phyloP scores from a whole-genome alignment of 371 early-diverging fungal genomes.

The Rhizopus arrhizus region DNA sequence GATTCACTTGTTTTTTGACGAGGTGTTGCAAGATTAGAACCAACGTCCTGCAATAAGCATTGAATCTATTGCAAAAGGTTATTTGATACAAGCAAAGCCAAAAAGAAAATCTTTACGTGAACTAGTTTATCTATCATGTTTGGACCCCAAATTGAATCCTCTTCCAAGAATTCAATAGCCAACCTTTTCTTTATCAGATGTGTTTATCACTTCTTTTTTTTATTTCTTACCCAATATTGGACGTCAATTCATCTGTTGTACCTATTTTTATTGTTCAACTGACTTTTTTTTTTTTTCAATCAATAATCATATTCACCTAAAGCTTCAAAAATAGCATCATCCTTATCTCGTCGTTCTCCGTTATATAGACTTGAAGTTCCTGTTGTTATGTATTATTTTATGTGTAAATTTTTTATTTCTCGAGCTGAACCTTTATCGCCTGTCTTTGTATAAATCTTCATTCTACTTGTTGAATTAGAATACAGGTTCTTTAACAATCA shows the following conservation, averaged over 20 bases:
- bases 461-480: slow-evolving; percentile 5
- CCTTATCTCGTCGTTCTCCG: slow-evolving; percentile 86
- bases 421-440: slow-evolving; percentile 83
- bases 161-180: slow-evolving; percentile 27
- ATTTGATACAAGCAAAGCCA: too few relatives aligned
- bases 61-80: slow-evolving; percentile 63
- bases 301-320: slow-evolving; percentile 58
- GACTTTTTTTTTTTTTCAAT: too few relatives aligned
- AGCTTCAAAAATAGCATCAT: slow-evolving; percentile 89
- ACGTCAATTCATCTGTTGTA: slow-evolving; percentile 61
- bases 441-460: slow-evolving; percentile 88
- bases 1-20: slow-evolving; percentile 58
- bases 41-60: slow-evolving; percentile 87
- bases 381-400: slow-evolving; percentile 17
- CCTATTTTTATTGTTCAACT: slow-evolving; percentile 27
- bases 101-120: slow-evolving; percentile 9
- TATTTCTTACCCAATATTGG: slow-evolving; percentile 41
- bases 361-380: slow-evolving; percentile 88
- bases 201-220: neutral
- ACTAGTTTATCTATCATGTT: slow-evolving; percentile 13
- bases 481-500: too few relatives aligned
- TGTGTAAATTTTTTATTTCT: neutral
- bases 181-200: slow-evolving; percentile 8
- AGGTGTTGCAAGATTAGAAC: slow-evolving; percentile 92
- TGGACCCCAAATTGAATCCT: slow-evolving; percentile 7